Base-by-base conservation (phyloP, 768 basidiomycete species). In the Leccinellum albellum region DNA sequence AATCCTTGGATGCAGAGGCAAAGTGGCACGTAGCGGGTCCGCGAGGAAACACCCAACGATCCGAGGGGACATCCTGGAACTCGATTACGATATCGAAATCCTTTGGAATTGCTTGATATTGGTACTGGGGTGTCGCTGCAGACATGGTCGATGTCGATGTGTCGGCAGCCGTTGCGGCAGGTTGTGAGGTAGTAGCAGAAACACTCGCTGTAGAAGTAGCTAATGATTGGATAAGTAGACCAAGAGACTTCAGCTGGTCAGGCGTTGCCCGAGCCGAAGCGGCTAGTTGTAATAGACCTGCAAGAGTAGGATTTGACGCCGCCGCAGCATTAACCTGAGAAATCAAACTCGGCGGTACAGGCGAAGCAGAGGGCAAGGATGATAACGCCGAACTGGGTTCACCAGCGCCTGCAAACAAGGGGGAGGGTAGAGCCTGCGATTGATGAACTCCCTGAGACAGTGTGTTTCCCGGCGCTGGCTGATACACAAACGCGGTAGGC, bases 51-150 rank as follows among this genome's bases (percentile, higher is more conserved):
- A 87, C 62, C 82, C 83, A 86, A n/a, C 84, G 80, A 48, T 89
- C 87, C 44, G 75, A 74, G 3, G 82, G 76, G 5, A 74, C 72
- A 64, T 91, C 89, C 50, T 78, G 73, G 61, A 89, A 91, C 64
- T 89, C 87, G 51, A 92, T 65, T 23, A 91, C 82, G 1, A 92
- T 66, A 66, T 91, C 89, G 63, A 85, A 88, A n/a, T 82, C 80
- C 64, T 80, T 85, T 32, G 78, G 66, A 17, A 80, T 66, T 28
- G 59, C 23, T 55, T 64, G 67, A 40, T 62, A 62, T 44, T 63
- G 68, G 57, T 60, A 68, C 55, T 60, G 69, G 14, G 64, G 58
- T 20, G 66, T 26, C 40, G 55, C 31, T 31, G 61, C 29, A 9
- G 58, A 49, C 32, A 57, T 50, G 24, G 64, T 56, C n/a, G 65